Evolutionary conservation across 202 grass and related monocot species (phyloP).

Genomic region (Zoysia matrella): DNA sequence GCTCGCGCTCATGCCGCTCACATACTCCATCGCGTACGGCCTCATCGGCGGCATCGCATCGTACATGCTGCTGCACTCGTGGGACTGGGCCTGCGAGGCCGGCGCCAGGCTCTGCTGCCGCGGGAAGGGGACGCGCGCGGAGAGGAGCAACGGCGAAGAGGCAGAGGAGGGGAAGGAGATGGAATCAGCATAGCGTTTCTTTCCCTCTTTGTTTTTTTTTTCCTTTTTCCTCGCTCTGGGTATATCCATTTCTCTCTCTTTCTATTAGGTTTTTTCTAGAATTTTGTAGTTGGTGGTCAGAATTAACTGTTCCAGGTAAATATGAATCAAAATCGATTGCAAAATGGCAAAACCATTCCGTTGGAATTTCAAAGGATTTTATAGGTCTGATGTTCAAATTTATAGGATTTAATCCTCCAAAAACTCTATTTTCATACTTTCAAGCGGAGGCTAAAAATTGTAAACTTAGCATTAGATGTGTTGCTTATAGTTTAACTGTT

Average conservation of each 20-base stretch:
- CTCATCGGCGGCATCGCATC: constrained; percentile 82
- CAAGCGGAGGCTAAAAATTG: not conserved
- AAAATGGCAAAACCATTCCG: not conserved
- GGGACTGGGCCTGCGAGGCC: constrained; percentile 58
- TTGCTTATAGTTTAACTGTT: too few species aligned
- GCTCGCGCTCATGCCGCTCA: constrained; percentile 83
- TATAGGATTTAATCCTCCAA: not conserved
- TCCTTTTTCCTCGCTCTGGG: not conserved
- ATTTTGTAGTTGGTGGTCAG: not conserved
- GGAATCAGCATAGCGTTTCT: constrained; percentile 47
- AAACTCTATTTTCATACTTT: not conserved
- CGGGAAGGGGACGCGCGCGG: not conserved
- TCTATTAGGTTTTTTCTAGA: not conserved
- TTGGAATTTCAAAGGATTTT: not conserved
- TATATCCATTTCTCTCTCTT: not conserved
- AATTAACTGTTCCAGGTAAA: not conserved
- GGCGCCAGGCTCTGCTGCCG: not conserved
- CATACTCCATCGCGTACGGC: constrained; percentile 97
- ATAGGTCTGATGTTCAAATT: not conserved
- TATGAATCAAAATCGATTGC: not conserved
- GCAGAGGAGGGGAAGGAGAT: constrained; percentile 28
- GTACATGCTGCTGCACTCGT: constrained; percentile 71
- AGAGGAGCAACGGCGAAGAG: constrained; percentile 20
- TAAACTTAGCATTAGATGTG: too few species aligned
- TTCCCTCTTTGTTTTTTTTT: not conserved